Evolutionary conservation across 176 grass and related monocot genomes (phyloP), one percentile per base, ranked within the genome.

Genomic region (Oropetium thomaeum): DNA sequence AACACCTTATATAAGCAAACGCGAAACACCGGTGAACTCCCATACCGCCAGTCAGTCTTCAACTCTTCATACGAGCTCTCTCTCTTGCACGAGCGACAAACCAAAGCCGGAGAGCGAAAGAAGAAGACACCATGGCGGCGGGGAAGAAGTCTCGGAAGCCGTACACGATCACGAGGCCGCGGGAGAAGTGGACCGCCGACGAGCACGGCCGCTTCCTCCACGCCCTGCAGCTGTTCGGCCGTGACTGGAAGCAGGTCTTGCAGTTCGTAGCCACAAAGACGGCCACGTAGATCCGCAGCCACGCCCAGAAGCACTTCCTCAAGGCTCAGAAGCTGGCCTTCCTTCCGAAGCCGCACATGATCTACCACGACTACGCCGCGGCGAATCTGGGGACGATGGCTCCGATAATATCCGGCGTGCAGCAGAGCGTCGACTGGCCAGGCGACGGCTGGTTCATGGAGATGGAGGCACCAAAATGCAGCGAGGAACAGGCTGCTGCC

Each of bases 201-300:
- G 92, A 91, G 79, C 92, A 95, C 31, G 76, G 75, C 5, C 66
- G 85, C 12, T 95, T 95, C 84, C 85, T 91, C 44, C 67, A 91
- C 49, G 88, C 83, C 9, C 67, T 96, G 32, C 44, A 89, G 9
- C 44, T 87, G 88, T 91, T 91, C 68, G 92, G 88, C 25, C 85
- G 85, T n/a, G 88, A 95, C 75, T 95, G 92, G 92, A 95, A 91
- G 67, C 81, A 70, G 76, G 88, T 95, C 62, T 79, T 86, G 85
- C 85, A 74, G 22, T 86, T 95, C 51, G 88, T 95, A 38, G 80
- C 71, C 35, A 95, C 92, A 7, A 90, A 95, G 66, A 90, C 92
- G 71, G 74, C 82, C 42, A 83, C 88, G 53, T 88, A 89, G 92
- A 83, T 70, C 33, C 85, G 88, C 6, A 95, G 92, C 77, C 88